Evolutionary conservation across 106 monocot species (phyloP), one percentile per base, ranked within the genome.

Genomic region (Dendrobium catenatum): DNA sequence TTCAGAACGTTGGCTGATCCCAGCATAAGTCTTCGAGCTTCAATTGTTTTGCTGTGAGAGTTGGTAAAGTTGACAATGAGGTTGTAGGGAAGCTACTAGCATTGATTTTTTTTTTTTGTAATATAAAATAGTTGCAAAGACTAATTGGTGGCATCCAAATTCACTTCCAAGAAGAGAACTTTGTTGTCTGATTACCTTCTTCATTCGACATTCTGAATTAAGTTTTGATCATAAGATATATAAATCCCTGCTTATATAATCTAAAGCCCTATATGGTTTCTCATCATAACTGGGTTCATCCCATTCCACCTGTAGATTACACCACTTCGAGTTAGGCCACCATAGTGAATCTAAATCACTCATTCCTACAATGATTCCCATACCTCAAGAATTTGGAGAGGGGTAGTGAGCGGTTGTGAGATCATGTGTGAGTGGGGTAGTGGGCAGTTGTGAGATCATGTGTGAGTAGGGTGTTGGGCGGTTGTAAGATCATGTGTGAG

Each of bases 251-350:
- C 75, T 77, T 59, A 55, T 79, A 77, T 80, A 85, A 77, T 83
- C 89, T 67, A 46, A 72, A 78, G 37, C 95, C 77, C 98, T 88
- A 58, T 87, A 86, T 72, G 94, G 94, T 83, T 86, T 88, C 79
- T 94, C 94, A 78, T 84, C 89, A 78, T 84, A 91, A 43, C 95
- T 86, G 83, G 87, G 88, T 78, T 99, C 98, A 84, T 95, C 95
- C 98, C 98, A 99, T 85, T 95, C 95, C 44, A 94, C 97, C 84
- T 99, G 98, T 68, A 99, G 80, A 87, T 93, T 99, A 20, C 91
- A 88, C 95, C 98, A 99, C 46, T 93, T 95, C 72, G 95, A 99
- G 80, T 93, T 99, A 13, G 91, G 88, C 98, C 98, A 99, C 87
- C 91, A 89, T 67, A 90, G 75, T 68, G 92, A 88, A 82, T 99